phyloP scores from a whole-genome alignment of 768 basidiomycete species.

The Inosperma sp. region DNA sequence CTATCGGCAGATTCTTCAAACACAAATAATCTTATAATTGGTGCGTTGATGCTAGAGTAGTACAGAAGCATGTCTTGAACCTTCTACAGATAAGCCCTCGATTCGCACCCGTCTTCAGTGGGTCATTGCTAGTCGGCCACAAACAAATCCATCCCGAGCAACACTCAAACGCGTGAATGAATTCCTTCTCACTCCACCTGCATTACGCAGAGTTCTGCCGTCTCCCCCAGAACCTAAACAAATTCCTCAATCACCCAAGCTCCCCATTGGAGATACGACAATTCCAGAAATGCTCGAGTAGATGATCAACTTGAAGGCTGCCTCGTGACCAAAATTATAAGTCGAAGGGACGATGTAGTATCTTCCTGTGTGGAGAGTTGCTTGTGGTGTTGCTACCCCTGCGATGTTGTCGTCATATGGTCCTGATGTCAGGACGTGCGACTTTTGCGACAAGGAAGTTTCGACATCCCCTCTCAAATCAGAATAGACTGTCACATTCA shows the following conservation, averaged over 20 bases:
- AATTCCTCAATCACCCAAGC: not conserved
- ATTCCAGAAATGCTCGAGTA: constrained; percentile 44
- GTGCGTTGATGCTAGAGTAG: not conserved
- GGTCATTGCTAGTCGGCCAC: constrained; percentile 72
- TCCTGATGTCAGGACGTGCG: constrained; percentile 64
- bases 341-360: constrained; percentile 76
- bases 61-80: not conserved
- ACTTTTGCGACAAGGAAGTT: constrained; percentile 16
- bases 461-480: constrained; percentile 20
- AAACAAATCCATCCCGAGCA: constrained; percentile 77
- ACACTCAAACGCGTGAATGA: constrained; percentile 51
- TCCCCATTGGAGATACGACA: constrained; percentile 15
- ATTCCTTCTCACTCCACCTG: constrained; percentile 23
- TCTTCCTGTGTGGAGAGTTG: constrained; percentile 51
- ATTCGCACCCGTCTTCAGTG: constrained; percentile 78
- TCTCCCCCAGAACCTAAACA: not conserved
- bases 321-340: constrained; percentile 54
- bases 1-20: not conserved
- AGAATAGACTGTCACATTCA: constrained; percentile 60
- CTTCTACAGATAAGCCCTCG: constrained; percentile 42
- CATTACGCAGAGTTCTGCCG: constrained; percentile 4
- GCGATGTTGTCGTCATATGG: constrained; percentile 71
- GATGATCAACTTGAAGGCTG: constrained; percentile 55
- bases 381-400: constrained; percentile 60
- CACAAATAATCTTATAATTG: not conserved